A percentile compares a stretch with the other conserved stretches of the same genome.
These are phyloP conservation scores for Lathyrus tuberosus DNA, from an alignment of 306 rosid species.

Conservation along the genomic window DNA sequence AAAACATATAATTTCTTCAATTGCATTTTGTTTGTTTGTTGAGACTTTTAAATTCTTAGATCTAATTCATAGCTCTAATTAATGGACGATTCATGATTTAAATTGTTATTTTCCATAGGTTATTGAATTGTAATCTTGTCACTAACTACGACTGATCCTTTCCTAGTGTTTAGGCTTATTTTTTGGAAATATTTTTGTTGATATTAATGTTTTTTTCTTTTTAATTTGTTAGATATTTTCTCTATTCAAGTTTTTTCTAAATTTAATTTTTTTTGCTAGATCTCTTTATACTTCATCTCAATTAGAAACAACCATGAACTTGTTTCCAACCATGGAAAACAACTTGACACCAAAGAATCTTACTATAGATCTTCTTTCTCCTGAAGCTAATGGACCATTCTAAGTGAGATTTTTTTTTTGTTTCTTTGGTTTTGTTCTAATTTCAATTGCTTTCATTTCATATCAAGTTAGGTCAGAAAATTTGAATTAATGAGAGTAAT, in stretches of 20 bases:
- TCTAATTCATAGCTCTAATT: constrained; percentile 27
- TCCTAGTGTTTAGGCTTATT: neutral
- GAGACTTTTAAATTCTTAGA: constrained; percentile 19
- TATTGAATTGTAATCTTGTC: too few relatives aligned
- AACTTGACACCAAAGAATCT: constrained; percentile 41
- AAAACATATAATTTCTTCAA: neutral
- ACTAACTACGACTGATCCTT: too few relatives aligned
- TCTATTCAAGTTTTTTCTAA: neutral
- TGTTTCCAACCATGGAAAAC: constrained; percentile 59
- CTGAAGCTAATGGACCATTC: constrained; percentile 36
- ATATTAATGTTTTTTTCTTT: neutral
- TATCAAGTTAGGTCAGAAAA: constrained; percentile 24
- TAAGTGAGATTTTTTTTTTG: constrained; percentile 36
- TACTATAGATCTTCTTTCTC: constrained; percentile 40
- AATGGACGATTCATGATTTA: neutral
- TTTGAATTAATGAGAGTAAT: neutral
- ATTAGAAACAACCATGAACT: constrained; percentile 52
- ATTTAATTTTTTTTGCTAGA: constrained; percentile 33
- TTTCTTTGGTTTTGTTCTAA: constrained; percentile 27
- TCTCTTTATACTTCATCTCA: constrained; percentile 55
- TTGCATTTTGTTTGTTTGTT: neutral
- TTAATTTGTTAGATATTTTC: constrained; percentile 10
- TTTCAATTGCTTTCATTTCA: constrained; percentile 29
- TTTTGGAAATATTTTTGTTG: neutral
- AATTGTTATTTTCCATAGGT: neutral